Evolutionary conservation across 371 early-diverging fungal genomes (phyloP), one percentile per base, ranked within the genome.

Genomic region (Parasitella parasitica): DNA sequence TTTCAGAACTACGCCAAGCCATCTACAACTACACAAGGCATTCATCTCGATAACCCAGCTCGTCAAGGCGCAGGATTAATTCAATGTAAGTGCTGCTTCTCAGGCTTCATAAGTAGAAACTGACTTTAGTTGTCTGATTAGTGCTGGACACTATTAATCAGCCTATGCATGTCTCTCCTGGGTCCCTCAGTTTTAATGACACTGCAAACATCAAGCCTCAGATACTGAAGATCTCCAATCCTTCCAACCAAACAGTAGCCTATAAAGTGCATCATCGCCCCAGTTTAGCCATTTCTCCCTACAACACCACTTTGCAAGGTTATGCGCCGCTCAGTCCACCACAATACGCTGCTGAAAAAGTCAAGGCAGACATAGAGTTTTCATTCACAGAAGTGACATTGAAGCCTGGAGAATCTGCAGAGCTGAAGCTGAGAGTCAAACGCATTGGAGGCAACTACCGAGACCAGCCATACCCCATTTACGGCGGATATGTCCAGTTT

Each of bases 41-140:
- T 34, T 30, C n/a, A 54, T 7, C 68, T 67, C 41, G 66, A 81
- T 7, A 76, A 78, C 58, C 76, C 81, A 38, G 71, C 67, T 32
- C 59, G 72, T 22, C 90, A 92, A 69, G 95, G 95, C 16, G 84
- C 90, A 46, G 95, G 95, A 12, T 70, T 94, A 18, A 69, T 94
- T 50, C 85, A 93, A 72, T 67, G 79, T 76, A 70, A 66, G 38
- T 52, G 4, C 2, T 35, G 11, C 3, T 20, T 11, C 5, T 38
- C 5, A 36, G 18, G 2, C 4, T 27, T 34, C 11, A 20, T 36
- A 3, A 36, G 20, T 35, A 37, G 4, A n/a, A 0, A 18, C 16
- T 54, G 11, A 38, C 38, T 27, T 1, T 41, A 26, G 3, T 12
- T 41, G 49, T 22, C 36, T 37, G 20, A 15, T 35, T 48, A 75